Evolutionary conservation across 164 flowering plant genomes (phyloP).

Genomic region (Saururus chinensis): DNA sequence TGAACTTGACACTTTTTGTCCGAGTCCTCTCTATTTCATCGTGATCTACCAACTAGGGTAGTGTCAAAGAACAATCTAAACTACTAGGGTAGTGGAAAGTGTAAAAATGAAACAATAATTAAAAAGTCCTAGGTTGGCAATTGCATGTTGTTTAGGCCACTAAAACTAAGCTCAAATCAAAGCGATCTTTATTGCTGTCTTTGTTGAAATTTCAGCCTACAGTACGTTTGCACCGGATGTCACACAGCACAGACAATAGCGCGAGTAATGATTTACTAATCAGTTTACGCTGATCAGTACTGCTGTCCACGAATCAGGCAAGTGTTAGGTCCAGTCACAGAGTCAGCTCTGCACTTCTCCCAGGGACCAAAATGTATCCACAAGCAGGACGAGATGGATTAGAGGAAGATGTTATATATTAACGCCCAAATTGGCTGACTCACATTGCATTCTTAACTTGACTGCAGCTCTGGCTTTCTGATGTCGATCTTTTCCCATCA

Average conservation of each 20-base stretch:
- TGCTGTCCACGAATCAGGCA: not conserved
- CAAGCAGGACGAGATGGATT: too few species aligned
- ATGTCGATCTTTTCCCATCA: not conserved
- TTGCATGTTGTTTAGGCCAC: too few species aligned
- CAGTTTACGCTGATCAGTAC: too few species aligned
- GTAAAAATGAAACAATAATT: too few species aligned
- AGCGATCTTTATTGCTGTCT: too few species aligned
- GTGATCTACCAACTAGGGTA: not conserved
- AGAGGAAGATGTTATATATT: too few species aligned
- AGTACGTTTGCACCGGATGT: too few species aligned
- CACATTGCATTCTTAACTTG: not conserved
- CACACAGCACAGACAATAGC: too few species aligned
- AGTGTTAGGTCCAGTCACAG: not conserved
- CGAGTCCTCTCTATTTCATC: not conserved
- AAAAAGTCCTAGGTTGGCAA: too few species aligned
- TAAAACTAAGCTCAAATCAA: too few species aligned
- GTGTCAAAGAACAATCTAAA: not conserved
- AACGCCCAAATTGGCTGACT: not conserved
- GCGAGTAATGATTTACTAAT: not conserved
- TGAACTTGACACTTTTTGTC: not conserved
- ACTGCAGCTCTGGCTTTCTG: not conserved
- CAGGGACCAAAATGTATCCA: not conserved
- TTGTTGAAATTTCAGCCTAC: too few species aligned
- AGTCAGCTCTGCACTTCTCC: not conserved
- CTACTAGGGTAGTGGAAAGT: not conserved